phyloP scores from a whole-genome alignment of 768 basidiomycete species.

The Rhodotorula kratochvilovae region DNA sequence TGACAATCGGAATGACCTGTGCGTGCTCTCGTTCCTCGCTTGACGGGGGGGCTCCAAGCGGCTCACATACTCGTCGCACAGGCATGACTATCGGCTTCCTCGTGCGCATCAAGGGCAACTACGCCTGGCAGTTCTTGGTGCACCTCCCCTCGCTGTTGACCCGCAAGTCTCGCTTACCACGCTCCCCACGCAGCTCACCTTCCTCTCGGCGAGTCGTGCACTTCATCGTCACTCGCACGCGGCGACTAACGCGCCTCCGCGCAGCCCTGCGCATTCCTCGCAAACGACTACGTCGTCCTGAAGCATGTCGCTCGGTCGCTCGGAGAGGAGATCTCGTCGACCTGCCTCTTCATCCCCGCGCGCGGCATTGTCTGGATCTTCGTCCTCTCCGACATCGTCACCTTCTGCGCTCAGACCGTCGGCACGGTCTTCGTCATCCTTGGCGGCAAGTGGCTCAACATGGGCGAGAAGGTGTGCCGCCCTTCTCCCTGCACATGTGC shows the following conservation, averaged over 20 bases:
- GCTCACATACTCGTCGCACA: slow-evolving; percentile 40
- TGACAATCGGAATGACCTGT: slow-evolving; percentile 63
- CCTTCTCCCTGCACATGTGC: neutral
- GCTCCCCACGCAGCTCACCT: slow-evolving; percentile 41
- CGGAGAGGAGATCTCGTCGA: slow-evolving; percentile 21
- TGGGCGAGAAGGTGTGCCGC: slow-evolving; percentile 35
- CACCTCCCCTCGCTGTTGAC: slow-evolving; percentile 28
- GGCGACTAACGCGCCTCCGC: neutral
- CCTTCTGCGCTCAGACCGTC: slow-evolving; percentile 61
- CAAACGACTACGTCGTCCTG: slow-evolving; percentile 61
- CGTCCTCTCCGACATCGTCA: slow-evolving; percentile 60
- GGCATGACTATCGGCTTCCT: slow-evolving; percentile 60
- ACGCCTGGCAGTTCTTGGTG: slow-evolving; percentile 56
- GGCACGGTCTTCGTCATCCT: slow-evolving; percentile 39
- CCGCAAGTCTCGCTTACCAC: slow-evolving; percentile 59
- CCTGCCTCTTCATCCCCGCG: slow-evolving; percentile 16
- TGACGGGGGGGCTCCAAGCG: no score
- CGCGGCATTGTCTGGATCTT: slow-evolving; percentile 58
- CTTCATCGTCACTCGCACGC: no score
- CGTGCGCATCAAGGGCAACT: slow-evolving; percentile 58
- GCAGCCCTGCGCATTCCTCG: slow-evolving; percentile 65
- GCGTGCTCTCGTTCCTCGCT: slow-evolving; percentile 33
- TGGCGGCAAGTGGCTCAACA: slow-evolving; percentile 5
- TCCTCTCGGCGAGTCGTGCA: slow-evolving; percentile 57
- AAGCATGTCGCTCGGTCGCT: slow-evolving; percentile 59